phyloP scores from a whole-genome alignment of 257 asterid genomes.

The Ilex aquifolium region DNA sequence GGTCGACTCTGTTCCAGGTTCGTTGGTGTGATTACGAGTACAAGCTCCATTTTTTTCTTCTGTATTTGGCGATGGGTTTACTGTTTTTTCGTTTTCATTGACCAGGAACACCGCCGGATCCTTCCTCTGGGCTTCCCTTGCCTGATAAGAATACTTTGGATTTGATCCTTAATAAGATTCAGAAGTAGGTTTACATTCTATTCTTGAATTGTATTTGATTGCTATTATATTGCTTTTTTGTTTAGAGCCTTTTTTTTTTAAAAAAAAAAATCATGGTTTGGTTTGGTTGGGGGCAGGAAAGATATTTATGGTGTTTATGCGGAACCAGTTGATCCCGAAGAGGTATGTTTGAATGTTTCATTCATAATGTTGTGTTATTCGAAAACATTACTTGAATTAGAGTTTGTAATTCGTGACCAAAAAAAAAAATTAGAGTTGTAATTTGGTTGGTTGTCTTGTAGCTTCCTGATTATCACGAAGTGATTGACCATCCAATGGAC shows the following conservation, averaged over 20 bases:
- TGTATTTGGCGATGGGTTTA: background rate
- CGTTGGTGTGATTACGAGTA: slow-evolving; percentile 5
- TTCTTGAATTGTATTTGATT: slow-evolving; percentile 2
- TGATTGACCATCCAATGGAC: slow-evolving; percentile 92
- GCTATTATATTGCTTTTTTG: background rate
- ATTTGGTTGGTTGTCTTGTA: slow-evolving; percentile 21
- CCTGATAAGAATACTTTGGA: slow-evolving; percentile 83
- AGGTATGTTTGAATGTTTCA: slow-evolving; percentile 36
- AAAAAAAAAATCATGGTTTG: slow-evolving; percentile 13
- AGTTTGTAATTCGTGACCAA: slow-evolving; percentile 15
- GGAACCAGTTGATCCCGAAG: slow-evolving; percentile 98
- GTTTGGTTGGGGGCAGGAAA: slow-evolving; percentile 61
- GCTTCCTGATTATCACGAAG: slow-evolving; percentile 98
- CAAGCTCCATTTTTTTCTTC: background rate
- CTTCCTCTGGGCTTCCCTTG: slow-evolving; percentile 37
- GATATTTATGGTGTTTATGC: slow-evolving; percentile 92
- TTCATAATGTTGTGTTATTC: background rate
- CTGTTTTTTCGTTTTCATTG: slow-evolving; percentile 13
- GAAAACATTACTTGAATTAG: background rate
- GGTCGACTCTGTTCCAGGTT: slow-evolving; percentile 61
- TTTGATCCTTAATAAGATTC: slow-evolving; percentile 83
- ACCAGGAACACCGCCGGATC: slow-evolving; percentile 61
- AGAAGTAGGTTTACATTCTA: slow-evolving; percentile 52
- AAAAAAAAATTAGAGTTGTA: too few relatives aligned
- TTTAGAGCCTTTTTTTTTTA: slow-evolving; percentile 10